Base-by-base conservation (phyloP, 352 stramenopile species). In the Globisporangium recalcitrans region DNA sequence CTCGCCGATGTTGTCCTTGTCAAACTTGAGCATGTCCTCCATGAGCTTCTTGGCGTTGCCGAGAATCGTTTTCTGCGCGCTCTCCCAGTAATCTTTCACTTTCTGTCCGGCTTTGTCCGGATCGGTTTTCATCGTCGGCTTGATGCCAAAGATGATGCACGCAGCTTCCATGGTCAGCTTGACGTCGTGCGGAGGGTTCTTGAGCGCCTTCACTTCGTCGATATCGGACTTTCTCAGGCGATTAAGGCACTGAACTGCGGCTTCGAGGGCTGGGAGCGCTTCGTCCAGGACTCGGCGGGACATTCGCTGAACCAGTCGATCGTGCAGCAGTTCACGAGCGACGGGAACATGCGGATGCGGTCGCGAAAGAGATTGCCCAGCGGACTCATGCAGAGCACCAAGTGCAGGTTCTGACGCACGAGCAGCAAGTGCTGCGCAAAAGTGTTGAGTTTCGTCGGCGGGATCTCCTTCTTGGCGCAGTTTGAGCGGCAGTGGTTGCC, bases 71-170 rank as follows among this genome's bases (percentile, higher is more conserved):
- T 94, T 93, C 63, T 95, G 85, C 0, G 87, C 87, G 59, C 83
- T 93, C 57, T 94, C 87, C 87, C 87, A 95, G 67, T 94, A 95
- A 64, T 95, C 87, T 60, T 94, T 95, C 13, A 95, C 63, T 60
- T 98, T 96, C 75, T 98, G 74, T 1, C 92, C 74, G 16, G 90
- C 74, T 65, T 97, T 97, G 61, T 98, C 91, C 0, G 93, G 87
- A 52, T 95, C 85, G 0, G 84, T 86, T 58, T 95, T 93, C 66
- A 93, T 87, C 6, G 77, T 80, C 1, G 85, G 93, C 60, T 98
- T 98, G 67, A 98, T 94, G 24, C 84, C 83, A 65, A 98, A 98
- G 72, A 98, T 98, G 62, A 98, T 97, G 58, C 92, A 98, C 4
- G 86, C 90, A 4, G 91, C 87, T 63, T 97, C 86, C 87, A 97